Evolutionary conservation across 352 stramenopile species (phyloP).

Genomic region (Pythium sukuiense): DNA sequence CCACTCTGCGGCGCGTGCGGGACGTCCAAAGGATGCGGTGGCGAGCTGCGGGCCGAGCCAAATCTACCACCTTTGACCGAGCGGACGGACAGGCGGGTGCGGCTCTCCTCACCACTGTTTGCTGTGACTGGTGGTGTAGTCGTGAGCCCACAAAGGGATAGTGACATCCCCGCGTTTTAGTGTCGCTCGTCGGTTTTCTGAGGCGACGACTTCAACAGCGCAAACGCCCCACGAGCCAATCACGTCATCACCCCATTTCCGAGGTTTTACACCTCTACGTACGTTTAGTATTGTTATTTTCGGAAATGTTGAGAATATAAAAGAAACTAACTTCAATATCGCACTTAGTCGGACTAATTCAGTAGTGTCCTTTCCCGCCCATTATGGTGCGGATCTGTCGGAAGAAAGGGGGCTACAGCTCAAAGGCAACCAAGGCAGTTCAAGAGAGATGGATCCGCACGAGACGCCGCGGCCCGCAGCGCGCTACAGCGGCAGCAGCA

Average conservation of each 20-base stretch:
- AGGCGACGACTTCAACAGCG: slow-evolving; percentile 12
- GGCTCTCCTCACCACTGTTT: slow-evolving; percentile 8
- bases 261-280: slow-evolving; percentile 5
- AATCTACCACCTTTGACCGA: neutral
- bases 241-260: slow-evolving; percentile 8
- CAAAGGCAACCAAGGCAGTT: neutral
- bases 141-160: neutral
- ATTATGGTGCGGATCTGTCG: neutral
- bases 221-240: slow-evolving; percentile 12
- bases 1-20: neutral
- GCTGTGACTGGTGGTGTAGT: slow-evolving; percentile 31
- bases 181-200: slow-evolving; percentile 14
- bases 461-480: slow-evolving; percentile 21
- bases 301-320: neutral
- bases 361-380: slow-evolving; percentile 19
- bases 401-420: neutral
- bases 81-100: neutral
- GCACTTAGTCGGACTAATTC: neutral
- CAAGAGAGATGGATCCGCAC: slow-evolving; percentile 21
- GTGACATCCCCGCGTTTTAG: neutral
- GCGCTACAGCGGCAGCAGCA: slow-evolving; percentile 8
- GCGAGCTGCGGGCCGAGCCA: neutral
- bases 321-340: neutral
- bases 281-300: neutral
- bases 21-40: slow-evolving; percentile 15